Percentiles rank a stretch among this genome's conserved stretches.
These are phyloP conservation scores for Allantophomopsis cytisporea DNA, from an alignment of 2,329 filamentous ascomycete genomes.

Conservation along the genomic window DNA sequence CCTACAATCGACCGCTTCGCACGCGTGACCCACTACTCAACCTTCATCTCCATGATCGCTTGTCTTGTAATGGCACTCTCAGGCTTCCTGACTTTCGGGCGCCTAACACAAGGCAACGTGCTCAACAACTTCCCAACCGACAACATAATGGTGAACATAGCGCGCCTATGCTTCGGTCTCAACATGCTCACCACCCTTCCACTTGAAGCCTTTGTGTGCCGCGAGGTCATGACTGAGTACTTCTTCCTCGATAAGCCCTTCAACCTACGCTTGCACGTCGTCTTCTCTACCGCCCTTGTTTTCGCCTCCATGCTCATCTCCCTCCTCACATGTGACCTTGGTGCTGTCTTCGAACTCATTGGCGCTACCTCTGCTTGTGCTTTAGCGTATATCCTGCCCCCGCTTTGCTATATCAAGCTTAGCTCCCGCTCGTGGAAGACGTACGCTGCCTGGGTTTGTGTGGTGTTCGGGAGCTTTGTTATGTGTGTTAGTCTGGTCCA, in stretches of 20 bases:
- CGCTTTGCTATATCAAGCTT: constrained; percentile 88
- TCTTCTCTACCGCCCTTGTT: constrained; percentile 78
- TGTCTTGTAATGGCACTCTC: constrained; percentile 79
- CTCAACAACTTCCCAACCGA: constrained; percentile 92
- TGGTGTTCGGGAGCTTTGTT: constrained; percentile 66
- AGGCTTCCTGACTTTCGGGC: constrained; percentile 87
- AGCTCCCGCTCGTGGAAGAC: constrained; percentile 66
- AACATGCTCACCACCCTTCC: constrained; percentile 98
- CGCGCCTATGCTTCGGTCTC: constrained; percentile 86
- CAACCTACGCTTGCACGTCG: constrained; percentile 63
- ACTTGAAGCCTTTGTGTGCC: constrained; percentile 92
- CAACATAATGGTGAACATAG: constrained; percentile 89
- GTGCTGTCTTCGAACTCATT: constrained; percentile 89
- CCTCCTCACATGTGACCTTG: constrained; percentile 83
- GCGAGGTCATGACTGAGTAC: constrained; percentile 91
- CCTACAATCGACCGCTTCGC: constrained; percentile 94
- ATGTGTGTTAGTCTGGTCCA: constrained; percentile 70
- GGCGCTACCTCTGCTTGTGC: constrained; percentile 90
- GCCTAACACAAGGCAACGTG: constrained; percentile 85
- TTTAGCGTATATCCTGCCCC: constrained; percentile 88
- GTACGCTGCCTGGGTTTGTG: constrained; percentile 56
- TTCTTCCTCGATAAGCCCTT: constrained; percentile 52
- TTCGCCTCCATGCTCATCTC: constrained; percentile 63
- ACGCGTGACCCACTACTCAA: constrained; percentile 87
- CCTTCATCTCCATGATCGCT: constrained; percentile 77